These are phyloP conservation scores for Schizophyllum amplum DNA, from an alignment of 1,284 basidiomycete species.

Conservation along the genomic window DNA sequence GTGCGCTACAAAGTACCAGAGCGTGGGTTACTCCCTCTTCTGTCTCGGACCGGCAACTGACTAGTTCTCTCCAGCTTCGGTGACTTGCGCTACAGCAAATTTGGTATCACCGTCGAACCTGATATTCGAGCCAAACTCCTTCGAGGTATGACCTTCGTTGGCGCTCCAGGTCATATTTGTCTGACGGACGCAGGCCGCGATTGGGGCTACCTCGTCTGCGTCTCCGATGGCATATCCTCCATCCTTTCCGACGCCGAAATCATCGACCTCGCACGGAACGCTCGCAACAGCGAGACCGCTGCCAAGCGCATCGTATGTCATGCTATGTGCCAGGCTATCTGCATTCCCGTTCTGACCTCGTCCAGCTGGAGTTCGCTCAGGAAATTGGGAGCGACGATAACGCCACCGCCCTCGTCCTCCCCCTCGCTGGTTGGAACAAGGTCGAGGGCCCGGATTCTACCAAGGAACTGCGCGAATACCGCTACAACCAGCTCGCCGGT, in stretches of 20 bases:
- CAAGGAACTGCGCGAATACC: conserved; percentile 73
- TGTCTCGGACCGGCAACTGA: neutral
- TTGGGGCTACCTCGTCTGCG: conserved; percentile 74
- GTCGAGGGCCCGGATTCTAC: conserved; percentile 73
- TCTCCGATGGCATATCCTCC: conserved; percentile 90
- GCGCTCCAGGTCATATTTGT: neutral
- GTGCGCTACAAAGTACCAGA: conserved; percentile 88
- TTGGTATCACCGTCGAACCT: conserved; percentile 92
- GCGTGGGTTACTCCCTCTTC: conserved; percentile 39
- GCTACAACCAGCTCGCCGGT: conserved; percentile 59
- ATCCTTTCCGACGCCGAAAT: conserved; percentile 92
- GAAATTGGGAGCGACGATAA: conserved; percentile 91
- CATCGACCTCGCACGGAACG: conserved; percentile 77
- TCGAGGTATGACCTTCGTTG: conserved; percentile 40
- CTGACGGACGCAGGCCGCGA: conserved; percentile 42
- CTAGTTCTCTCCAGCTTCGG: conserved; percentile 55
- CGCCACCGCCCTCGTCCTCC: conserved; percentile 87
- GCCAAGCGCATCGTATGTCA: conserved; percentile 57
- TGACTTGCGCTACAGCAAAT: conserved; percentile 84
- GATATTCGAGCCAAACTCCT: conserved; percentile 81
- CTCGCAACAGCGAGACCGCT: conserved; percentile 69
- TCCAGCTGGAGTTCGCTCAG: conserved; percentile 71
- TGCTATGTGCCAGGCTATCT: too few species aligned
- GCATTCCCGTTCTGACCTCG: too few species aligned
- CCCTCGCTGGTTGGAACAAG: conserved; percentile 79